A percentile compares a stretch with the other conserved stretches of the same genome.
phyloP scores from a whole-genome alignment of 179 eudicot species.

The Amaranthus tricolor region DNA sequence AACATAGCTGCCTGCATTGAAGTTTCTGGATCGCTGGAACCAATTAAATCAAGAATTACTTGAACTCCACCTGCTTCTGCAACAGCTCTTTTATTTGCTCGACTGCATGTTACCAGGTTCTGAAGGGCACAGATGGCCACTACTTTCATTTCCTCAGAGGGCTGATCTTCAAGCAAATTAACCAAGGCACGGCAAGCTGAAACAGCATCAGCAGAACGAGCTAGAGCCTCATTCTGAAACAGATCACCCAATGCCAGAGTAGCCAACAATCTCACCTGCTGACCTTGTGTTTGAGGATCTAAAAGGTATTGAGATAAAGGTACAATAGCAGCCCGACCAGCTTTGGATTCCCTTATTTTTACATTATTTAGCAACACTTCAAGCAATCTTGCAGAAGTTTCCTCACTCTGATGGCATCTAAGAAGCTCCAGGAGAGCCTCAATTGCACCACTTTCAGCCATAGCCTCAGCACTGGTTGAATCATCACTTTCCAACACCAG shows the following conservation, averaged over 20 bases:
- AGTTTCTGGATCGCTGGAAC: slow-evolving; percentile 90
- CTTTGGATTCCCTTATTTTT: slow-evolving; percentile 86
- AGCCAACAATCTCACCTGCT: slow-evolving; percentile 85
- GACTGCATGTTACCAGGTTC: slow-evolving; percentile 89
- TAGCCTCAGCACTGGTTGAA: slow-evolving; percentile 82
- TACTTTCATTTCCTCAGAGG: slow-evolving; percentile 99
- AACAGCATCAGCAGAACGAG: slow-evolving; percentile 87
- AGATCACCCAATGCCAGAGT: slow-evolving; percentile 95
- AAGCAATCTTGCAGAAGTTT: slow-evolving; percentile 81
- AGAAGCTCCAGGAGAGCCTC: slow-evolving; percentile 95
- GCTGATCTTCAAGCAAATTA: slow-evolving; percentile 93
- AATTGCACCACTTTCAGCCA: slow-evolving; percentile 98
- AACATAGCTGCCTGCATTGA: slow-evolving; percentile 96
- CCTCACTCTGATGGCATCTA: slow-evolving; percentile 91
- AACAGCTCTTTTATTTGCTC: slow-evolving; percentile 96
- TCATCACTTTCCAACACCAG: slow-evolving; percentile 93
- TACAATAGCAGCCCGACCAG: slow-evolving; percentile 69
- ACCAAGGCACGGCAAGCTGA: slow-evolving; percentile 93
- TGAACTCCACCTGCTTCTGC: slow-evolving; percentile 99
- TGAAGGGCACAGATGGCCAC: slow-evolving; percentile 96
- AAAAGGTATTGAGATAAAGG: slow-evolving; percentile 92
- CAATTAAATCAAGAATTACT: slow-evolving; percentile 84
- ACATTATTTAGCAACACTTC: slow-evolving; percentile 90
- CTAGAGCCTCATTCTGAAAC: slow-evolving; percentile 94
- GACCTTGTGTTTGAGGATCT: slow-evolving; percentile 98